phyloP scores from a whole-genome alignment of 148 eudicot genomes.

The Rhododendron mucronatum region DNA sequence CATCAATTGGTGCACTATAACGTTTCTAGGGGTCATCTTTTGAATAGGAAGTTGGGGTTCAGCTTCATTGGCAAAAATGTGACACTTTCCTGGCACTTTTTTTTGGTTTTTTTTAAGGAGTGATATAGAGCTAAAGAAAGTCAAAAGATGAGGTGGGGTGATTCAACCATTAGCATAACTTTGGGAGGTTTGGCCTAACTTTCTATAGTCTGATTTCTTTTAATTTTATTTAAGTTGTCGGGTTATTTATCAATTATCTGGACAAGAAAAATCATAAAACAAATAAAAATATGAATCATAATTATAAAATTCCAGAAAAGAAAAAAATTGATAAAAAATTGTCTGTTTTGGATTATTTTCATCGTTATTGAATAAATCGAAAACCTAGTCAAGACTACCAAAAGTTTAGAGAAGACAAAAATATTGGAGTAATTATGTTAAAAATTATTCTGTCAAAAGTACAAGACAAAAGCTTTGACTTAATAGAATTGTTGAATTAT shows the following conservation, averaged over 20 bases:
- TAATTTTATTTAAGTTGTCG: too few relatives aligned
- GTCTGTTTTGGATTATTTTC: not conserved
- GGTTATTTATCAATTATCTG: too few relatives aligned
- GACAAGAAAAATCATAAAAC: too few relatives aligned
- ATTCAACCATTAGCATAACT: not conserved
- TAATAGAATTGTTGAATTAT: not conserved
- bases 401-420: not conserved
- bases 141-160: not conserved
- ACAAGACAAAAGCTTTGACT: not conserved
- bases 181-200: not conserved
- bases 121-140: not conserved
- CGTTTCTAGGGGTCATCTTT: not conserved
- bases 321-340: too few relatives aligned
- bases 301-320: not conserved
- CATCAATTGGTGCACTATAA: too few relatives aligned
- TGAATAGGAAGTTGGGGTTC: slow-evolving; percentile 13
- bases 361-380: not conserved
- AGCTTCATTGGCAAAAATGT: slow-evolving; percentile 9
- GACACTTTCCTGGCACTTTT: slow-evolving; percentile 4
- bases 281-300: not conserved
- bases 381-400: too few relatives aligned
- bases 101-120: not conserved
- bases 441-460: not conserved
- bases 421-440: too few relatives aligned
- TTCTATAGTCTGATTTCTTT: too few relatives aligned